Evolutionary conservation across 2,329 filamentous ascomycete genomes (phyloP).

Genomic region (Periconia digitata): DNA sequence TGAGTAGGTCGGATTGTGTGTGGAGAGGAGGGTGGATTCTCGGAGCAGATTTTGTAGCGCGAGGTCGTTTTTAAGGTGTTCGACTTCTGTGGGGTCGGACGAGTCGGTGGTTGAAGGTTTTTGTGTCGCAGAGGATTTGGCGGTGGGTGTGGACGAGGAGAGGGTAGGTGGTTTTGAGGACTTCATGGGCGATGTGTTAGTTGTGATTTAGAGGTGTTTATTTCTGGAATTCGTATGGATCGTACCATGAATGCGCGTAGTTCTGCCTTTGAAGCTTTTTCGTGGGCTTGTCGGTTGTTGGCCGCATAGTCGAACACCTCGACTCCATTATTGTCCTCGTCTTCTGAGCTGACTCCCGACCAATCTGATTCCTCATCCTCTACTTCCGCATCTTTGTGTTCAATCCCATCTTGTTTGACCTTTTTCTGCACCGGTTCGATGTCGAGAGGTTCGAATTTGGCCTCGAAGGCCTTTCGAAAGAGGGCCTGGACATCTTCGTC

Average conservation of each 20-base stretch:
- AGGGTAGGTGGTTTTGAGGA: conserved; percentile 54
- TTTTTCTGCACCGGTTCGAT: conserved; percentile 33
- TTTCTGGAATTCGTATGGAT: background rate
- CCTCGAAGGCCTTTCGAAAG: conserved; percentile 84
- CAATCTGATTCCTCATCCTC: conserved; percentile 56
- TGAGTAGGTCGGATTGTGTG: conserved; percentile 49
- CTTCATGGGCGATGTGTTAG: conserved; percentile 15
- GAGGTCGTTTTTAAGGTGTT: conserved; percentile 85
- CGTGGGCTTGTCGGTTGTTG: conserved; percentile 14
- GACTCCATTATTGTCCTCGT: conserved; percentile 46
- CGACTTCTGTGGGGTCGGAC: conserved; percentile 59
- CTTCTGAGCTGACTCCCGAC: conserved; percentile 60
- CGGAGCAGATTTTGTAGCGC: conserved; percentile 86
- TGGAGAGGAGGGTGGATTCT: conserved; percentile 83
- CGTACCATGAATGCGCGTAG: conserved; percentile 77
- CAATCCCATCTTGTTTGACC: conserved; percentile 22
- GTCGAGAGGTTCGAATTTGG: conserved; percentile 76
- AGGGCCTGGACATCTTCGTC: conserved; percentile 68
- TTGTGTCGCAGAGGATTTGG: conserved; percentile 18
- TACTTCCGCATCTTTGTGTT: conserved; percentile 16
- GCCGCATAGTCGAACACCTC: conserved; percentile 47
- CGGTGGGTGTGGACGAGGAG: conserved; percentile 29
- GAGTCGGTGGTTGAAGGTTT: conserved; percentile 14
- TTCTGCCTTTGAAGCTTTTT: conserved; percentile 56
- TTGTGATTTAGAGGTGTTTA: conserved; percentile 13